These are phyloP conservation scores for Trichoderma atrobrunneum DNA, from an alignment of 2,329 filamentous ascomycete genomes.

Conservation along the genomic window DNA sequence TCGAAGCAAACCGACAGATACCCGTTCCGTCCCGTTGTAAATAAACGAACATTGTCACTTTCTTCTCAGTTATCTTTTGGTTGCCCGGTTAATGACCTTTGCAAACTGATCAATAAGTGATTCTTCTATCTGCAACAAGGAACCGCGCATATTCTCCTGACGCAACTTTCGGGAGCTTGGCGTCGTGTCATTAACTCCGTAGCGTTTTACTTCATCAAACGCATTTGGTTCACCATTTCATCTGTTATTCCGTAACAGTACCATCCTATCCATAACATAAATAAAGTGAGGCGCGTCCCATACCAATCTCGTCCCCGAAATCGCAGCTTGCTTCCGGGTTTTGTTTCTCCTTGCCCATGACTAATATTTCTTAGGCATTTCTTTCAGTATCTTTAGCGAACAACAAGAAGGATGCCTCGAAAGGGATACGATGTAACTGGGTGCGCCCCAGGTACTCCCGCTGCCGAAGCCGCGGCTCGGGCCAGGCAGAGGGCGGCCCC, in stretches of 20 bases:
- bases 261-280: background rate
- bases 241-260: background rate
- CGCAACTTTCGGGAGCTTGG: background rate
- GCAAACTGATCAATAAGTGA: constrained; percentile 4
- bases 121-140: background rate
- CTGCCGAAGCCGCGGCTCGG: constrained; percentile 10
- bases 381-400: background rate
- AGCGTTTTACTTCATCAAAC: background rate
- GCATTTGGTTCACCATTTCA: background rate
- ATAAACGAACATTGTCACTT: background rate
- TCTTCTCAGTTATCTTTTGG: background rate
- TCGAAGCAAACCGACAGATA: background rate
- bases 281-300: background rate
- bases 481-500: constrained; percentile 2
- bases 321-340: background rate
- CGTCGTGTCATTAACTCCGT: background rate
- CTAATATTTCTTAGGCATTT: background rate
- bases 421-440: constrained; percentile 12
- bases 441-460: background rate
- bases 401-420: constrained; percentile 6
- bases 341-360: background rate
- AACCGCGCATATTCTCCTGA: background rate
- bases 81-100: background rate
- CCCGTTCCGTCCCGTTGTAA: background rate
- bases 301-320: background rate